Base-by-base conservation (phyloP, 2,329 filamentous ascomycete species). In the Neopestalotiopsis sp. region DNA sequence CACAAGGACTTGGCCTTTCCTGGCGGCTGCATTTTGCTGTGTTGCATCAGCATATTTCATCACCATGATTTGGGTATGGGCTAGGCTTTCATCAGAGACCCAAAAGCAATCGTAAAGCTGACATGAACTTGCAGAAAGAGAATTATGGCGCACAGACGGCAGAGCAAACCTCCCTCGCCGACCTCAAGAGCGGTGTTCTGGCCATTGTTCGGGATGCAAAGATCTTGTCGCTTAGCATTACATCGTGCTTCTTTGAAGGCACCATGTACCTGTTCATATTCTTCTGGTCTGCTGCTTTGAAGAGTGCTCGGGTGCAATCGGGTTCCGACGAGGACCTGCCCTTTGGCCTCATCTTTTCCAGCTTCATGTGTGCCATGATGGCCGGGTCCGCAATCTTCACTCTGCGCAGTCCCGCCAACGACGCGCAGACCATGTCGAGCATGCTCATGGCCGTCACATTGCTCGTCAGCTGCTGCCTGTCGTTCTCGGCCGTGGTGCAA, bases 221-320 rank as follows among this genome's bases (percentile, higher is more conserved):
- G 62, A 65, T 65, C 38, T 14, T 66, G 5, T 57, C 64, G 14
- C 45, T 66, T 28, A 58, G 45, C 64, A 40, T 58, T 45, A 66
- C 49, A 24, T 57, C 64, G 10, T 66, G 64, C 28, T 57, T 88
- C 75, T 89, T 90, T 73, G 89, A 91, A 77, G 87, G 87, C 20
- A 83, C 86, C 40, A 88, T 90, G 82, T 90, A 90, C 74, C 81
- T 90, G 9, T 90, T 90, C 73, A 86, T 90, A 68, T 90, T 89
- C 77, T 90, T 89, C 79, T 90, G 88, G 85, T 86, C 87, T 0
- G 84, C 87, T 1, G 84, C 87, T 2, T 78, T 90, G 24, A 85
- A 81, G 70, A 79, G 80, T 14, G 79, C 81, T 12, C 80, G 81
- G 49, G 72, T 74, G 14, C 71, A 74, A 1, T 59, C 73, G 2